Evolutionary conservation across 768 basidiomycete species (phyloP).

Genomic region (Tremella fuciformis): DNA sequence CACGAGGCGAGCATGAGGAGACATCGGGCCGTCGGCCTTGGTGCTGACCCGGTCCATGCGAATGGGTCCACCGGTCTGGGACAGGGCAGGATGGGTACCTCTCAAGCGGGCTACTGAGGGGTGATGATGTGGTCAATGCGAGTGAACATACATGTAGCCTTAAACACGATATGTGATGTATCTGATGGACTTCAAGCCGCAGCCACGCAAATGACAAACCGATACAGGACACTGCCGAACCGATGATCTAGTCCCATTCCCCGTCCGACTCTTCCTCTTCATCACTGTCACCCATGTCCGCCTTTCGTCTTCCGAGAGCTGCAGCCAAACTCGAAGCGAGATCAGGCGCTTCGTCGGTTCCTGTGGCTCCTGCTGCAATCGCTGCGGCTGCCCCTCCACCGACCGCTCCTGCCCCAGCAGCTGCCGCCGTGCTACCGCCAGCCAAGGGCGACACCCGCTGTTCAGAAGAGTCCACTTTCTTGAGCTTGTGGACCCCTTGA

Average conservation of each 20-base stretch:
- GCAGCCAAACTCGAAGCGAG: conserved; percentile 78
- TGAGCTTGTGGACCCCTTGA: conserved; percentile 67
- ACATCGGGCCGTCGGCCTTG: conserved; percentile 28
- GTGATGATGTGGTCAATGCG: too few species aligned
- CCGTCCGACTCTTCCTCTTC: conserved; percentile 63
- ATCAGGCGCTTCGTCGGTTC: conserved; percentile 58
- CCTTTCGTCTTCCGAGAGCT: conserved; percentile 76
- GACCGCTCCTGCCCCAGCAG: conserved; percentile 26
- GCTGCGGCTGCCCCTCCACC: conserved; percentile 32
- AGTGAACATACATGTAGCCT: too few species aligned
- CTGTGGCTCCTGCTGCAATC: conserved; percentile 32
- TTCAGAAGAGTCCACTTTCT: conserved; percentile 56
- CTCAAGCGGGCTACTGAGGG: too few species aligned
- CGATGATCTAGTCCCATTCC: conserved; percentile 43
- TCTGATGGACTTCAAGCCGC: neutral
- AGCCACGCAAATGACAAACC: neutral
- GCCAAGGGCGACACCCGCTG: conserved; percentile 40
- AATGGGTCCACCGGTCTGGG: conserved; percentile 15
- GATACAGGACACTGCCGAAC: too few species aligned
- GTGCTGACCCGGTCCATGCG: conserved; percentile 29
- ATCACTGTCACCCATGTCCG: conserved; percentile 78
- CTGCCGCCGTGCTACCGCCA: conserved; percentile 22
- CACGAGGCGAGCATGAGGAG: conserved; percentile 28
- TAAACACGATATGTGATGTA: too few species aligned
- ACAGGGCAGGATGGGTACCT: neutral